A percentile compares a stretch with the other conserved stretches of the same genome.
These are phyloP conservation scores for Mesembryanthemum crystallinum DNA, from an alignment of 148 eudicot species.

Conservation along the genomic window DNA sequence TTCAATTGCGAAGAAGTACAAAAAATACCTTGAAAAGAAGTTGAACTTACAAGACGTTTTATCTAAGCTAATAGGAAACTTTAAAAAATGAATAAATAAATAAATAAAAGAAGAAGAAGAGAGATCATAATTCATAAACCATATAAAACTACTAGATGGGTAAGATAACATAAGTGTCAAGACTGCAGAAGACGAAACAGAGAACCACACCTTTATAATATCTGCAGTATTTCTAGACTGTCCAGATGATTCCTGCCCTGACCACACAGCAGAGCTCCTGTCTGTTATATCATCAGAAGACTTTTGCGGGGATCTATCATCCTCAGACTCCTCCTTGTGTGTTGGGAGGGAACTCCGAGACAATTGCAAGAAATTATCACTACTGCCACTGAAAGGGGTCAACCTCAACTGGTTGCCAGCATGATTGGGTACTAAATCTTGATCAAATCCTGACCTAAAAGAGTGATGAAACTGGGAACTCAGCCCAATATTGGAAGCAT, in stretches of 20 bases:
- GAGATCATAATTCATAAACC: not conserved
- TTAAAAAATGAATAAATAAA: not conserved
- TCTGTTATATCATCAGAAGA: slow-evolving; percentile 43
- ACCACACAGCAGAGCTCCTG: slow-evolving; percentile 26
- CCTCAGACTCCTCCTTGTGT: slow-evolving; percentile 82
- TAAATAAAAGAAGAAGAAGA: not conserved
- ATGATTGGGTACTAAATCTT: slow-evolving; percentile 22
- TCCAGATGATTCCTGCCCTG: slow-evolving; percentile 37
- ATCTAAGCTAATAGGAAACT: not conserved
- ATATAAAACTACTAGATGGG: not conserved
- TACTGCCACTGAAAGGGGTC: slow-evolving; percentile 49
- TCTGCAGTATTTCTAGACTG: slow-evolving; percentile 44
- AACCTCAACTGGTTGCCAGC: slow-evolving; percentile 40
- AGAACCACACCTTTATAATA: slow-evolving; percentile 48
- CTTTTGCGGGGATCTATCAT: slow-evolving; percentile 57
- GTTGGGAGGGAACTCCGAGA: slow-evolving; percentile 61
- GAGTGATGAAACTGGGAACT: slow-evolving; percentile 54
- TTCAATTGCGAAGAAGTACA: not conserved
- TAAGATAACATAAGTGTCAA: not conserved
- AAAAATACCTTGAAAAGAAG: not conserved
- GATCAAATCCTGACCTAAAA: slow-evolving; percentile 36
- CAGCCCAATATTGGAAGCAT: slow-evolving; percentile 36
- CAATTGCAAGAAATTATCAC: slow-evolving; percentile 40
- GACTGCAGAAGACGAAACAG: slow-evolving; percentile 11
- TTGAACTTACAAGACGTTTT: not conserved